Conservation (phyloP, 2,329 filamentous ascomycete species). For the Aspergillus luchuensis region DNA sequence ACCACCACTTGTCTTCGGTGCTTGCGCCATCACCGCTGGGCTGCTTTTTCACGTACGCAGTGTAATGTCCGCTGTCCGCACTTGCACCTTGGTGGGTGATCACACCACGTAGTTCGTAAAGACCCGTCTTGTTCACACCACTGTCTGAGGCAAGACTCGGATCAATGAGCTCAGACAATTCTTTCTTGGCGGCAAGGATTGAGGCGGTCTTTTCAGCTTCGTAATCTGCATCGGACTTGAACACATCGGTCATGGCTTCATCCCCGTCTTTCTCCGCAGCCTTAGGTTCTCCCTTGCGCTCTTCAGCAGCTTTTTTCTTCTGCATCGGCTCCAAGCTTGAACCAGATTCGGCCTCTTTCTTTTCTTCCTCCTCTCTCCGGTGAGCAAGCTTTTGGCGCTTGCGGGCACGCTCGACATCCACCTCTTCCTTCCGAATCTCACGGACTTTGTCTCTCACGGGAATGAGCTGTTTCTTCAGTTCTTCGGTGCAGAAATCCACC, state of each 20-base stretch:
- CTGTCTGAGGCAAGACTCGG: constrained; percentile 73
- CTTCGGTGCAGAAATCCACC: constrained; percentile 92
- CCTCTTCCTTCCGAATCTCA: constrained; percentile 90
- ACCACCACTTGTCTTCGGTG: constrained; percentile 95
- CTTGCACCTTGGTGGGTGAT: constrained; percentile 96
- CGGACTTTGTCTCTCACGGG: constrained; percentile 96
- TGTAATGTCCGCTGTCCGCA: constrained; percentile 97
- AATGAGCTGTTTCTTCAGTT: constrained; percentile 76
- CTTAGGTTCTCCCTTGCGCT: constrained; percentile 55
- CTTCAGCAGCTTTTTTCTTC: constrained; percentile 52
- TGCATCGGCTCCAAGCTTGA: constrained; percentile 45
- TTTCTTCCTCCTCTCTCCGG: constrained; percentile 57
- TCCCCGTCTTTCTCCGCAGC: constrained; percentile 64
- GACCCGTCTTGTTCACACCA: constrained; percentile 85
- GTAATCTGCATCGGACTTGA: constrained; percentile 91
- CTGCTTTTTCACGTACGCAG: constrained; percentile 94
- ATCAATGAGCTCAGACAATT: constrained; percentile 76
- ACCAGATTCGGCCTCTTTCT: constrained; percentile 38
- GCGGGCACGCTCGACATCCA: constrained; percentile 85
- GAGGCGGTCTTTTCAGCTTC: constrained; percentile 80
- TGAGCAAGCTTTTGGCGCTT: constrained; percentile 82
- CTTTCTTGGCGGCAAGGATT: constrained; percentile 80
- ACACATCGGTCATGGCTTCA: constrained; percentile 70
- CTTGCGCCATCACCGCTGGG: constrained; percentile 73
- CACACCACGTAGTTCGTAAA: constrained; percentile 92